Base-by-base conservation (phyloP, 768 basidiomycete genomes). In the Tulasnella sp. region DNA sequence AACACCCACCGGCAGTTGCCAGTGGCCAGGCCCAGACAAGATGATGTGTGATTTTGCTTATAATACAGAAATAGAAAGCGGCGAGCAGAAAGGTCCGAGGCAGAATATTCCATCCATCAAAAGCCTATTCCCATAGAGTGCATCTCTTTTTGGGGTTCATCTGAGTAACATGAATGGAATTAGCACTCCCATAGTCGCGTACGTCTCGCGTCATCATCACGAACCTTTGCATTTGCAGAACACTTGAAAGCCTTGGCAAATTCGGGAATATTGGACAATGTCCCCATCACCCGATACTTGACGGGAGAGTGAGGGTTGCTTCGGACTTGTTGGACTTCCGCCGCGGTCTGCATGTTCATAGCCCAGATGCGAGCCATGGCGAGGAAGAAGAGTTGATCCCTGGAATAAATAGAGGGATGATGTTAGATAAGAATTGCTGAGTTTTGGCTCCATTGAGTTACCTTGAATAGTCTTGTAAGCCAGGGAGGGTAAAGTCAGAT, bases 311-410 rank as follows among this genome's bases (percentile, higher is more conserved):
- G 93, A 17, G 92, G 89, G 67, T 96, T 91, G 1, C 88, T 85
- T 48, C 88, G 81, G 51, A 95, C 80, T 27, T 85, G 83, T 65
- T 82, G 83, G 30, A 91, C 77, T n/a, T 26, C 49, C 3, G 59
- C 50, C 10, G 47, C 51, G 26, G 59, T 34, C 19, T 30, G 32
- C 26, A 54, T 53, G 17, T 82, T 83, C 67, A 81, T 78, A 0
- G 85, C 89, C 90, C 90, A 95, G n/a, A 86, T 82, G 26, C 86
- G 80, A 13, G 81, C 93, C 67, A 88, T 94, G 1, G 89, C 80
- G 58, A 97, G 81, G 76, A 96, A 97, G 75, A 97, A 97, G 27
- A 97, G 72, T 74, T 97, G 94, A 42, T 96, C 94, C 61, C 86
- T 88, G 34, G 34, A 47, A 11, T n/a, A 19, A 29, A 15, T 4